Conservation (phyloP, 148 eudicot genomes). For the Beta vulgaris region DNA sequence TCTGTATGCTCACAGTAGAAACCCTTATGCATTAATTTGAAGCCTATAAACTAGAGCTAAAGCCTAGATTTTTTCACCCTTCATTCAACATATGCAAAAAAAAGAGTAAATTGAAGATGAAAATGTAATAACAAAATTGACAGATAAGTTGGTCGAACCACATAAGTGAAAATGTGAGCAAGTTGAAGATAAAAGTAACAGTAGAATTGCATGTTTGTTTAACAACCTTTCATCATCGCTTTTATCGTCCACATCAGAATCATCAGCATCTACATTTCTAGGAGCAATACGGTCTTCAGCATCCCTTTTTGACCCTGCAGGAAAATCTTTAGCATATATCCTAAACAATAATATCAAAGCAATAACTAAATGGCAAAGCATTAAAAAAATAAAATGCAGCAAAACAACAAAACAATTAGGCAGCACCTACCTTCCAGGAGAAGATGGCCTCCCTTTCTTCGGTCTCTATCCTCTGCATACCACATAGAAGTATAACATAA, state of each 20-base stretch:
- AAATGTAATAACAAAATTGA: background rate
- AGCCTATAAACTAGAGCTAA: background rate
- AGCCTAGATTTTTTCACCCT: background rate
- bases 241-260: slow-evolving; percentile 75
- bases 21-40: background rate
- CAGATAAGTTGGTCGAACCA: background rate
- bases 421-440: slow-evolving; percentile 71
- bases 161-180: background rate
- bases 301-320: slow-evolving; percentile 74
- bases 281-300: slow-evolving; percentile 68
- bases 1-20: background rate
- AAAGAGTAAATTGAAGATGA: background rate
- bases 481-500: slow-evolving; percentile 13
- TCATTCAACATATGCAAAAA: background rate
- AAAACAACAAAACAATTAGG: background rate
- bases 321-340: background rate
- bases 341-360: background rate
- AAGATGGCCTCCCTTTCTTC: slow-evolving; percentile 69
- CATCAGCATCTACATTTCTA: slow-evolving; percentile 83
- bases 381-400: background rate
- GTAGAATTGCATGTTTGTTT: background rate
- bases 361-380: background rate
- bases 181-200: background rate
- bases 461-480: slow-evolving; percentile 83
- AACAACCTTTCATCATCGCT: slow-evolving; percentile 77